These are phyloP conservation scores for Venturiaceae sp. DNA, from an alignment of 2,329 filamentous ascomycete genomes.

Conservation along the genomic window DNA sequence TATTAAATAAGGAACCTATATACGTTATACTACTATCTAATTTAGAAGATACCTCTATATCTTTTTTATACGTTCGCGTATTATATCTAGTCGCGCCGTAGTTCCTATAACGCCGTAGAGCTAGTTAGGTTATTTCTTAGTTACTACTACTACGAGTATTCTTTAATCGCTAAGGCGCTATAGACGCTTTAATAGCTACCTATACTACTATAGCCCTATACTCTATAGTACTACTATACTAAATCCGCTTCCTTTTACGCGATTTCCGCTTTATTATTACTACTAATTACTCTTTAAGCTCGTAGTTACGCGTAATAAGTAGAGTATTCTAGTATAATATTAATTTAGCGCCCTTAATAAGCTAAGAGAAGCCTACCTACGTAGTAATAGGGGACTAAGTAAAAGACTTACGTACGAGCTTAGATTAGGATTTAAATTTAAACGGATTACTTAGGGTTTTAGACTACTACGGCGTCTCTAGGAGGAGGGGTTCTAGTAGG, in stretches of 20 bases:
- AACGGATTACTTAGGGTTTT: slow-evolving; percentile 11
- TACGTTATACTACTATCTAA: slow-evolving; percentile 9
- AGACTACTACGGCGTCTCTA: slow-evolving; percentile 11
- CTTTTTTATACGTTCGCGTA: slow-evolving; percentile 12
- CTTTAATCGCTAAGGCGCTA: slow-evolving; percentile 11
- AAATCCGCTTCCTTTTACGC: slow-evolving; percentile 3
- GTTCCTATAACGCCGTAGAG: slow-evolving; percentile 12
- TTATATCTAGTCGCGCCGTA: slow-evolving; percentile 12
- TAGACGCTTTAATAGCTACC: slow-evolving; percentile 12
- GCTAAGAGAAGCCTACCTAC: not conserved
- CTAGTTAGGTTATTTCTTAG: slow-evolving; percentile 9
- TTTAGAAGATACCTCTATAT: slow-evolving; percentile 11
- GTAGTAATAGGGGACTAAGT: not conserved
- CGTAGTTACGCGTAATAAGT: slow-evolving; percentile 10
- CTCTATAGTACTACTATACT: slow-evolving; percentile 10
- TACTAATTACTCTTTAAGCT: slow-evolving; percentile 9
- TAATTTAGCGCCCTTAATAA: slow-evolving; percentile 11
- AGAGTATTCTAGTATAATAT: slow-evolving; percentile 4
- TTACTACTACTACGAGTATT: slow-evolving; percentile 12
- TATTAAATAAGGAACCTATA: slow-evolving; percentile 10
- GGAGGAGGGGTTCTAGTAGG: slow-evolving; percentile 11
- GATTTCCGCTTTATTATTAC: not conserved
- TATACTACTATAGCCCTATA: slow-evolving; percentile 10
- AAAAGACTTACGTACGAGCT: not conserved
- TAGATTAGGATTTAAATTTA: not conserved